Evolutionary conservation across 163 green algal genomes (phyloP), one percentile per base, ranked within the genome.

Genomic region (Coccomyxa subellipsoidea): DNA sequence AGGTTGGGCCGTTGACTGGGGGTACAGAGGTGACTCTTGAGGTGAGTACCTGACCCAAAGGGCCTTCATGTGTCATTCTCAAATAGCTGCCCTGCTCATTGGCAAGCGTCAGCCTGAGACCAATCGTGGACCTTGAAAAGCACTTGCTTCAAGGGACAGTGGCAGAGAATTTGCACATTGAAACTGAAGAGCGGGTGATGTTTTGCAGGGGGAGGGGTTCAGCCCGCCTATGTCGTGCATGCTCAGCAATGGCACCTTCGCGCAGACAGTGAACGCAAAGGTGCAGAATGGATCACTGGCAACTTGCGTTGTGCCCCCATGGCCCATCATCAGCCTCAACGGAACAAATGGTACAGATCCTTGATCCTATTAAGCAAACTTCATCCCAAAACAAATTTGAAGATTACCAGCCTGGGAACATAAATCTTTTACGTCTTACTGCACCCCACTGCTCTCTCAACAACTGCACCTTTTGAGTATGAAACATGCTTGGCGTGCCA

Each of bases 21-120:
- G 77, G 77, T 35, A 85, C 82, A 40, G n/a, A 77, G 36, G 38
- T 85, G 18, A 76, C 76, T 34, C 38, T 85, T 15, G 66, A 85
- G 82, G 54, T 54, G 47, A 29, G 75, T 15, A 70, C n/a, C 7
- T 7, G 29, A 37, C 29, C 23, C 39, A 37, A 39, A 2, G 38
- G 15, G 36, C 37, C 34, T 40, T 37, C 2, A 18, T 8, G 23
- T 7, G 12, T 15, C 5, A 38, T 81, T 15, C 7, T 38, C 1
- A 59, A 59, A 8, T 59, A 6, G 47, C 3, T n/a, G n/a, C n/a
- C n/a, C n/a, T n/a, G n/a, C n/a, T n/a, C n/a, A n/a, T n/a, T n/a
- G n/a, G n/a, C n/a, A n/a, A n/a, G n/a, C n/a, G n/a, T n/a, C n/a
- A n/a, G n/a, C n/a, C n/a, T n/a, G n/a, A n/a, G n/a, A n/a, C n/a